Evolutionary conservation across 2,329 filamentous ascomycete genomes (phyloP), one percentile per base, ranked within the genome.

Genomic region (Alternaria hordeiaustralica): DNA sequence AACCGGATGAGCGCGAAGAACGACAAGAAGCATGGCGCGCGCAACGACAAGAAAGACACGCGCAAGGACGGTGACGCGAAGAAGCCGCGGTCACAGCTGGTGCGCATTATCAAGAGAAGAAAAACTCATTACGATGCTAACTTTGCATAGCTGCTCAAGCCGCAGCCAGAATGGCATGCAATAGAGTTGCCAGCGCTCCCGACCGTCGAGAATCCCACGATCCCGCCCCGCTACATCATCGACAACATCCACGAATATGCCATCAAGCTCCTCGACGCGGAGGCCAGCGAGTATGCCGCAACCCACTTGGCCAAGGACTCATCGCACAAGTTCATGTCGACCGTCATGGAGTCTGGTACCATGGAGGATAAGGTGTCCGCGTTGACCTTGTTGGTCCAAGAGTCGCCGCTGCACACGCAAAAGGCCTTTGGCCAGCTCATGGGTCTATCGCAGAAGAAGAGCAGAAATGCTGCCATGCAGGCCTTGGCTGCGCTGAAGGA

Each of bases 281-380:
- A 99, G 76, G 91, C 91, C 65, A 85, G 88, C 44, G 84, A 88
- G 50, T 99, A 97, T 81, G 86, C 86, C 59, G 87, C 89, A 25
- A 90, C 86, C 44, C 85, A 93, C 70, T 84, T 92, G 60, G 89
- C 92, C 7, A 89, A 92, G 55, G 93, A 93, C 25, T 96, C 95
- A 3, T 95, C 94, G 44, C 92, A 96, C 81, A 97, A 94, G 79
- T 99, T 99, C 84, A 90, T 98, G 85, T 93, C 94, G 2, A 97
- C 94, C 18, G 97, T 99, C 78, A 97, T 98, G 92, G 85, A 93
- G 10, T 96, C 94, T 2, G 96, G 96, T 84, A 99, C 96, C 10
- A 88, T 98, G 71, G 96, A 94, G 60, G 96, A 99, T 80, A 98
- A 97, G 80, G 91, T 98, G 46, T 99, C 96, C 3, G 96, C 96